These are phyloP conservation scores for Ganoderma boninense DNA, from an alignment of 1,284 basidiomycete species.

Conservation along the genomic window DNA sequence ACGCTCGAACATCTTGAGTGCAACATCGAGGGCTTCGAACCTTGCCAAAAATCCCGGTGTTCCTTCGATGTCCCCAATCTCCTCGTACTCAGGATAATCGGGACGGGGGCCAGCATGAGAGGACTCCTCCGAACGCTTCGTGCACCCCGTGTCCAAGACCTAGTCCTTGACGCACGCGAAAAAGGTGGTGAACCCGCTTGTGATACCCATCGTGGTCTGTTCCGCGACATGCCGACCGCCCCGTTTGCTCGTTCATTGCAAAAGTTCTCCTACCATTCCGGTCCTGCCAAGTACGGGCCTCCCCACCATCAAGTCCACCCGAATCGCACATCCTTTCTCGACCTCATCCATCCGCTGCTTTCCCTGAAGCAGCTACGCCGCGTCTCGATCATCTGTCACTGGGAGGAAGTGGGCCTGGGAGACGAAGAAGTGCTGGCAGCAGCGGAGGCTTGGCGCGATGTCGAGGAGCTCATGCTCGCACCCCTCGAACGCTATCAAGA, in stretches of 20 bases:
- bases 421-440: not conserved
- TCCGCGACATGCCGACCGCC: not conserved
- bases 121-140: not conserved
- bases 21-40: not conserved
- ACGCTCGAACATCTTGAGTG: not conserved
- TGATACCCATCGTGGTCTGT: not conserved
- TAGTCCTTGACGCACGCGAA: not conserved
- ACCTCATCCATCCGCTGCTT: not conserved
- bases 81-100: not conserved
- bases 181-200: not conserved
- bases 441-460: not conserved
- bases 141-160: not conserved
- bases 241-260: not conserved
- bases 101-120: not conserved
- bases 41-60: not conserved
- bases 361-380: not conserved
- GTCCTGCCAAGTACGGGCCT: not conserved
- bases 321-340: not conserved
- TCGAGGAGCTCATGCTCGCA: conserved; percentile 1
- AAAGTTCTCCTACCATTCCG: not conserved
- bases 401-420: not conserved
- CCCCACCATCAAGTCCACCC: not conserved
- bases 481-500: not conserved
- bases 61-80: not conserved
- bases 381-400: not conserved